A percentile compares a stretch with the other conserved stretches of the same genome.
Conservation (phyloP, 176 grass and related monocot species). For the Rhynchospora breviuscula region DNA sequence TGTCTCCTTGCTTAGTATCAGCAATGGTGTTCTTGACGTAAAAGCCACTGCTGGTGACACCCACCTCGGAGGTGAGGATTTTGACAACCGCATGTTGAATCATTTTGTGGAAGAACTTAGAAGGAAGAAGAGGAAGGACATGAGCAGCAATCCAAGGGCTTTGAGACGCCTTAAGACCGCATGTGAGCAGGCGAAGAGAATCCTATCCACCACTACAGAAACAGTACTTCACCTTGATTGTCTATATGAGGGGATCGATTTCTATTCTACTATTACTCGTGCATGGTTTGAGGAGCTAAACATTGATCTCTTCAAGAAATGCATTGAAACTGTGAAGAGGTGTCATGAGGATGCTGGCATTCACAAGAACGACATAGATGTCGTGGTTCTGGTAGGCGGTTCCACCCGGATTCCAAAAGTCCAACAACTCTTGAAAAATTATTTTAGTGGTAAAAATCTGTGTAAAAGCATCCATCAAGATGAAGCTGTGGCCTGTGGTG, state of each 20-base stretch:
- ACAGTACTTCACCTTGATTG: background rate
- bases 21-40: background rate
- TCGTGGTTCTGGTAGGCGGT: background rate
- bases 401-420: background rate
- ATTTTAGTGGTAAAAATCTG: background rate
- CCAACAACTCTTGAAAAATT: background rate
- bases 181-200: background rate
- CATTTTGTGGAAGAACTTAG: background rate
- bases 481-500: background rate
- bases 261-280: background rate
- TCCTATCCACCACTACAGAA: background rate
- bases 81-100: background rate
- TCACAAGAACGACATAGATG: too few species aligned
- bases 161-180: background rate
- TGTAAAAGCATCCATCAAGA: background rate
- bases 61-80: background rate
- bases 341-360: background rate
- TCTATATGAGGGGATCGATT: constrained; percentile 1
- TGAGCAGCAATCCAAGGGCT: background rate
- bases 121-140: constrained; percentile 9
- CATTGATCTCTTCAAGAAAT: background rate
- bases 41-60: constrained; percentile 12
- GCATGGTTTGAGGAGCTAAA: background rate
- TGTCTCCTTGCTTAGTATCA: background rate
- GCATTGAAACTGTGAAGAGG: background rate